phyloP scores from a whole-genome alignment of 352 stramenopile species.

The Phytophthora multivora region DNA sequence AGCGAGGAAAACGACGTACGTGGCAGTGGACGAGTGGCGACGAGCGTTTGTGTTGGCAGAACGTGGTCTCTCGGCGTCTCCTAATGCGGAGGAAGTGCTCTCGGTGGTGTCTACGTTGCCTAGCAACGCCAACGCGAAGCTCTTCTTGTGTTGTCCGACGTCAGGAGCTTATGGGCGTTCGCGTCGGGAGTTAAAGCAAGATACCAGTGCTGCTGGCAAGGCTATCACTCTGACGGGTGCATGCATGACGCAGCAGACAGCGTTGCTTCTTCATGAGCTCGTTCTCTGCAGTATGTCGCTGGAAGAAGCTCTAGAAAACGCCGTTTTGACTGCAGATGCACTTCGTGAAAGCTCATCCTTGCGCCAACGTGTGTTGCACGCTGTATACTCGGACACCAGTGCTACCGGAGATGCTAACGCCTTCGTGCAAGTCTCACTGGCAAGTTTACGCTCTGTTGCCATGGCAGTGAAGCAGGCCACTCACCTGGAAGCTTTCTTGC shows the following conservation, averaged over 20 bases:
- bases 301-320: conserved; percentile 32
- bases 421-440: conserved; percentile 17
- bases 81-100: conserved; percentile 11
- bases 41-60: conserved; percentile 34
- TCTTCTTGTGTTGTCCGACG: conserved; percentile 30
- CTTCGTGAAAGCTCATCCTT: conserved; percentile 19
- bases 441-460: conserved; percentile 35
- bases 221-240: conserved; percentile 31
- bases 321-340: conserved; percentile 26
- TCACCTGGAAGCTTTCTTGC: conserved; percentile 22
- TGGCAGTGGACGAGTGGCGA: conserved; percentile 32
- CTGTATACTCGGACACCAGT: conserved; percentile 3
- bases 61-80: conserved; percentile 1
- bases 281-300: conserved; percentile 23
- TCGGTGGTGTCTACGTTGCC: conserved; percentile 8
- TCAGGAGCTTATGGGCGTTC: conserved; percentile 14
- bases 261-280: conserved; percentile 31
- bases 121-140: conserved; percentile 1
- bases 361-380: conserved; percentile 17
- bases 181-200: conserved; percentile 18
- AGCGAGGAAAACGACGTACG: conserved; percentile 10
- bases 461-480: conserved; percentile 29
- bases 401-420: not conserved
- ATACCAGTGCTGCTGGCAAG: conserved; percentile 9
- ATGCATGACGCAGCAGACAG: conserved; percentile 44